Evolutionary conservation across 495 filamentous ascomycete species (phyloP), one percentile per base, ranked within the genome.

Genomic region (Penicillium taxi): DNA sequence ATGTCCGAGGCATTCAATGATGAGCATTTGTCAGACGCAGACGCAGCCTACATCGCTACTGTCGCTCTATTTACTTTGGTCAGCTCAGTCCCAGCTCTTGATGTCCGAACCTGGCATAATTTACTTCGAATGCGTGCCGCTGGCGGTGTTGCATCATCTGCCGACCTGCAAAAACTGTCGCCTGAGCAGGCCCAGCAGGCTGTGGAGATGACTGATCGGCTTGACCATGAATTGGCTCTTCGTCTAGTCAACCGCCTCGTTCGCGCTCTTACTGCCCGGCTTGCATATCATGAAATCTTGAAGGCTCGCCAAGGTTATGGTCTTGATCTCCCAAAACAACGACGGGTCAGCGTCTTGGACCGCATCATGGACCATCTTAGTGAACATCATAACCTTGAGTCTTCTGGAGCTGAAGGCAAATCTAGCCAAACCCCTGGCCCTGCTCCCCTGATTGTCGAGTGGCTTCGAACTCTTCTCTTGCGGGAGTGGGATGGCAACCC

Each of bases 401-500:
- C 64, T 59, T 6, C 47, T 63, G 29, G 61, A 44, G 34, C 45
- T 66, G 22, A 42, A 11, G 50, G 64, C 2, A 47, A 22, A 25
- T 32, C 28, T 3, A 11, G 33, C 24, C 66, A 69, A 22, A 59
- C 63, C 2, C 47, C 64, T 9, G 51, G 41, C 15, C 64, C 42
- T 41, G 74, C 51, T 61, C 68, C 55, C 44, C 73, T 56, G 49
- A 75, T 87, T n/a, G 61, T 88, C 6, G 84, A 89, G 50, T 90
- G 82, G 84, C 73, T 87, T 13, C 73, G 80, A 35, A 78, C 81
- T 0, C 70, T 88, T 9, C 73, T 93, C 50, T 53, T 90, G 9
- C 75, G 79, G 24, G 76, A 81, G 42, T 93, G 86, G 86, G 75
- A 86, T 48, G 83, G 84, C 5, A 75, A 75, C 38, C 73, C 82